Conservation (phyloP, 2,329 filamentous ascomycete genomes). For the Diaporthe nobilis region DNA sequence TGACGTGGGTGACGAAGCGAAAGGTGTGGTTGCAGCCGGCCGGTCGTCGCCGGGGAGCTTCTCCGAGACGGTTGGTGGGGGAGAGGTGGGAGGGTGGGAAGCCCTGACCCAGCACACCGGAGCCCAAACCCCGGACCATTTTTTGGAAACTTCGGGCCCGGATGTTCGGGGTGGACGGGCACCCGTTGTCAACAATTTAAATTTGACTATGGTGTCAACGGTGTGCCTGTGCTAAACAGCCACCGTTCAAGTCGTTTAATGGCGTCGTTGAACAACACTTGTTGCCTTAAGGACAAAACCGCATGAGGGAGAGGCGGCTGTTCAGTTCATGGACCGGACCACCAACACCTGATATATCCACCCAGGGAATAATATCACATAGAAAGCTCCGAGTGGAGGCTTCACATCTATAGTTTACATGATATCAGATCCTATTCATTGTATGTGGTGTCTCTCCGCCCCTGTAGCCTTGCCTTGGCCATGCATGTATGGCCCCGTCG, state of each 20-base stretch:
- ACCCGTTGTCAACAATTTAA: neutral
- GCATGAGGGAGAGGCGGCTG: neutral
- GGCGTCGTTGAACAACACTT: too few relatives aligned
- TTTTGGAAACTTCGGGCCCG: neutral
- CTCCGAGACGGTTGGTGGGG: constrained; percentile 16
- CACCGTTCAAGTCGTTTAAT: neutral
- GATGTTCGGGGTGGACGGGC: neutral
- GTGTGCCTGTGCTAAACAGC: neutral
- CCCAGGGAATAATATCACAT: neutral
- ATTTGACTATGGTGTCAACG: neutral
- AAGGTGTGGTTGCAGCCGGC: constrained; percentile 33
- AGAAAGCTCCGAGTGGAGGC: neutral
- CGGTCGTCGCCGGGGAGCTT: neutral
- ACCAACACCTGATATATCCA: neutral
- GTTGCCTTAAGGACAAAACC: too few relatives aligned
- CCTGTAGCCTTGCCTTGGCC: neutral
- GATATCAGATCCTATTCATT: neutral
- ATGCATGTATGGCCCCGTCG: neutral
- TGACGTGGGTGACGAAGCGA: neutral
- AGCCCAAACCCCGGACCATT: neutral
- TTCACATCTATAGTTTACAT: neutral
- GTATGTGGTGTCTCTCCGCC: neutral
- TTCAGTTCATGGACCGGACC: neutral
- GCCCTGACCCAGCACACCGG: constrained; percentile 25
- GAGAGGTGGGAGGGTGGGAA: constrained; percentile 7